Base-by-base conservation (phyloP, 805 yeast species). In the Monosporozyma unispora region DNA sequence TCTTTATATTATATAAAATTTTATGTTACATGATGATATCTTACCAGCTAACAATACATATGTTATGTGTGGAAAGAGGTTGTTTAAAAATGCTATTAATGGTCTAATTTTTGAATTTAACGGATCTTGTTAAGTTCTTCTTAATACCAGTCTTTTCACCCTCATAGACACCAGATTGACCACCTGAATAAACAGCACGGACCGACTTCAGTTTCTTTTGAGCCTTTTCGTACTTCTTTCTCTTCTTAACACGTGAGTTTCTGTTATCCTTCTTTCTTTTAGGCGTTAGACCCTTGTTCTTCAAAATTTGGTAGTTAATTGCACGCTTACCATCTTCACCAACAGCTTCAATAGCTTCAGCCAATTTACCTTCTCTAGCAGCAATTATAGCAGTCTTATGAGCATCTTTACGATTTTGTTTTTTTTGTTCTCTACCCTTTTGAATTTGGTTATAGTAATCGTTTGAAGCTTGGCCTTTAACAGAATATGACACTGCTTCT, bases 91-190 rank as follows among this genome's bases (percentile, higher is more conserved):
- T 31, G 27, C 38, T 18, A 31, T 10, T 14, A 21, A 21, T 39
- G 42, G 8, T 39, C 25, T 53, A 59, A 51, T 53, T 56, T 48
- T 56, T 58, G 54, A 89, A 82, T 67, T 84, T 86, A 62, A 87
- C 89, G 60, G 95, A 83, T 68, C 87, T 84, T n/a, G 95, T 76
- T 47, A 91, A 65, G 57, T 88, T 88, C 79, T 93, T 91, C 76
- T 89, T 89, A 66, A 93, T 93, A 87, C 99, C 99, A 18, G 97
- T 89, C 72, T 80, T 77, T 68, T 93, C 99, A 70, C 99, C 99
- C 54, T 77, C 83, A 67, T 93, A 93, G 2, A 96, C 82, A 55
- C 88, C 85, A 53, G 79, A 73, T 47, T 79, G 87, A 18, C 74
- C 73, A 45, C 74, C 74, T 58, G 82, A 77, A 74, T 84, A 89